A percentile compares a stretch with the other conserved stretches of the same genome.
Evolutionary conservation across 768 basidiomycete genomes (phyloP).

Genomic region (Amanita phalloides): DNA sequence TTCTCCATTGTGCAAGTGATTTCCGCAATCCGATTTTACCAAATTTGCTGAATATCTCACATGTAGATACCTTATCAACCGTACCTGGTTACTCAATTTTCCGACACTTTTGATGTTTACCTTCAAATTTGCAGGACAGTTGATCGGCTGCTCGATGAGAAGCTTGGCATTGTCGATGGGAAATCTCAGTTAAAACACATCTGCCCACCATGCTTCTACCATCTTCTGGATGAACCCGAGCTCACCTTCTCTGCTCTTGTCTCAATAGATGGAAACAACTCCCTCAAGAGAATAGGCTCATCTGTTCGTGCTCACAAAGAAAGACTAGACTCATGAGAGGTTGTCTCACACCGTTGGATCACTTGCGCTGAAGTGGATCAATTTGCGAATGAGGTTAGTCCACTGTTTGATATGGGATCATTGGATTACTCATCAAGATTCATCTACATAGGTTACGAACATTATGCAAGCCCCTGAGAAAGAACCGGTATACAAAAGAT

Average conservation of each 20-base stretch:
- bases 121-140: slow-evolving; percentile 7
- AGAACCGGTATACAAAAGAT: neutral
- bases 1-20: slow-evolving; percentile 8
- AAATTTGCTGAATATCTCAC: neutral
- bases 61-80: slow-evolving; percentile 6
- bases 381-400: neutral
- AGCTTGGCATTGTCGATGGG: slow-evolving; percentile 11
- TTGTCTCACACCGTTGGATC: slow-evolving; percentile 1
- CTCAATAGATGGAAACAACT: too few relatives aligned
- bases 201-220: slow-evolving; percentile 17
- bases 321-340: neutral
- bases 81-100: slow-evolving; percentile 8
- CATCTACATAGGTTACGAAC: neutral
- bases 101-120: slow-evolving; percentile 13
- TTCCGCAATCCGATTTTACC: neutral
- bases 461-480: neutral
- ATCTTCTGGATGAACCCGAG: slow-evolving; percentile 13
- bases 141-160: slow-evolving; percentile 3
- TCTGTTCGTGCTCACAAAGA: neutral
- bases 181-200: slow-evolving; percentile 14
- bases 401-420: neutral
- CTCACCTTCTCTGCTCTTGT: slow-evolving; percentile 9
- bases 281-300: too few relatives aligned
- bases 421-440: neutral
- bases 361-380: slow-evolving; percentile 2